Evolutionary conservation across 2,329 filamentous ascomycete genomes (phyloP), one percentile per base, ranked within the genome.

Genomic region (Xylariaceae sp.): DNA sequence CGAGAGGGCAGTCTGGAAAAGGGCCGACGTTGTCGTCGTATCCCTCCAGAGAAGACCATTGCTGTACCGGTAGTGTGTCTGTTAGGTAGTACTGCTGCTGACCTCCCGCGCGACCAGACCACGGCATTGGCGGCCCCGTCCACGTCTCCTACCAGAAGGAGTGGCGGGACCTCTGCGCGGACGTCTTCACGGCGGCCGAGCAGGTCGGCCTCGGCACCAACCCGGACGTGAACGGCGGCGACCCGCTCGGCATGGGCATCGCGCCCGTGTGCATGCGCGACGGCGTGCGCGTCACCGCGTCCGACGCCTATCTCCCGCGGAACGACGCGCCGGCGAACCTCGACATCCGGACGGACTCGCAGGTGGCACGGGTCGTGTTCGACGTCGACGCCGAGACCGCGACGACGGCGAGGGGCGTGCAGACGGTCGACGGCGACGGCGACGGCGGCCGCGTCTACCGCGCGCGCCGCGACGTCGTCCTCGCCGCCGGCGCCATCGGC

Each of bases 221-320:
- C 23, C 31, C 36, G 5, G 45, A 48, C 19, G 36, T 42, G 12
- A 48, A 48, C 31, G 40, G 30, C 16, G 45, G 45, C 14, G 35
- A 43, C 25, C 42, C 44, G 5, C 40, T 46, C 4, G 45, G 45
- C 3, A 37, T 48, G 39, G 15, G 57, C 58, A 42, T 44, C 3
- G 43, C 37, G 5, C 34, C 37, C 18, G 27, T 35, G 2, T 44
- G 43, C 33, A 31, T 45, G 14, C 50, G 60, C 14, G 49, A 63
- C n/a, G 66, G 64, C 1, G 28, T 54, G 13, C 51, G 66, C 5
- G 38, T 45, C 31, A 59, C 58, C 1, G 68, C 65, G 0, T 63
- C 68, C 1, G 52, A 55, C 3, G 67, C 66, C 5, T 42, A 45
- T 24, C 28, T 48, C 5, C 13, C 14, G 7, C n/a, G n/a, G n/a